phyloP scores from a whole-genome alignment of 768 basidiomycete species.

The Russula vinacea region DNA sequence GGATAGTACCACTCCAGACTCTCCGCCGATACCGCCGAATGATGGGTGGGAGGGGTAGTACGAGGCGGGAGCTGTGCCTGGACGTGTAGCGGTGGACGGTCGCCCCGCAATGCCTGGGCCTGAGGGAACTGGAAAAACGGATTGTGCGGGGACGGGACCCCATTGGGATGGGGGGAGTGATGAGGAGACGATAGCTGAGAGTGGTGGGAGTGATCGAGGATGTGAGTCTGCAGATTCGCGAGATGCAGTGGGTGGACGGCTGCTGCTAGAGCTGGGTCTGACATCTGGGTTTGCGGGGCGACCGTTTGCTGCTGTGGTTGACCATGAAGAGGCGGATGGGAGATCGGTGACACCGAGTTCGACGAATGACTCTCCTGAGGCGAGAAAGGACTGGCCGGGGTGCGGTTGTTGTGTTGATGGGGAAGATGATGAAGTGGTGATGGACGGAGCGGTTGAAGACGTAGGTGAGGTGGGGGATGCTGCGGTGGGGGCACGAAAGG shows the following conservation, averaged over 20 bases:
- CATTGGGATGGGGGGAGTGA: conserved; percentile 43
- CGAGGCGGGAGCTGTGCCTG: conserved; percentile 68
- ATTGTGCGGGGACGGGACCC: conserved; percentile 38
- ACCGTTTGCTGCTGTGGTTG: conserved; percentile 24
- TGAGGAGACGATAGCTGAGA: conserved; percentile 75
- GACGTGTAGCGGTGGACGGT: conserved; percentile 60
- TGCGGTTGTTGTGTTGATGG: conserved; percentile 35
- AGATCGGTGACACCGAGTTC: conserved; percentile 44
- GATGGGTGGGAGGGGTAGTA: conserved; percentile 49
- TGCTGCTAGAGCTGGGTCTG: conserved; percentile 48
- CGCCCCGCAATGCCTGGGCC: conserved; percentile 49
- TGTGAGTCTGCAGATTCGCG: conserved; percentile 39
- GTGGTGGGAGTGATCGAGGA: conserved; percentile 61
- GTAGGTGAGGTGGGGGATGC: conserved; percentile 43
- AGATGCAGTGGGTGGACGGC: conserved; percentile 54
- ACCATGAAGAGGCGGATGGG: conserved; percentile 29
- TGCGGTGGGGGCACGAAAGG: conserved; percentile 67
- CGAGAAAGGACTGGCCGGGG: conserved; percentile 65
- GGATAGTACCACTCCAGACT: conserved; percentile 46
- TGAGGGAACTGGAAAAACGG: conserved; percentile 57
- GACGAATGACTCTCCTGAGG: conserved; percentile 47
- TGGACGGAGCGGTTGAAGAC: conserved; percentile 30
- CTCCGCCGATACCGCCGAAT: conserved; percentile 41
- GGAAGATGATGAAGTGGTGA: conserved; percentile 31
- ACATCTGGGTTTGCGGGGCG: conserved; percentile 37